phyloP scores from a whole-genome alignment of 441 rosid genomes.

The Populus hybrid region DNA sequence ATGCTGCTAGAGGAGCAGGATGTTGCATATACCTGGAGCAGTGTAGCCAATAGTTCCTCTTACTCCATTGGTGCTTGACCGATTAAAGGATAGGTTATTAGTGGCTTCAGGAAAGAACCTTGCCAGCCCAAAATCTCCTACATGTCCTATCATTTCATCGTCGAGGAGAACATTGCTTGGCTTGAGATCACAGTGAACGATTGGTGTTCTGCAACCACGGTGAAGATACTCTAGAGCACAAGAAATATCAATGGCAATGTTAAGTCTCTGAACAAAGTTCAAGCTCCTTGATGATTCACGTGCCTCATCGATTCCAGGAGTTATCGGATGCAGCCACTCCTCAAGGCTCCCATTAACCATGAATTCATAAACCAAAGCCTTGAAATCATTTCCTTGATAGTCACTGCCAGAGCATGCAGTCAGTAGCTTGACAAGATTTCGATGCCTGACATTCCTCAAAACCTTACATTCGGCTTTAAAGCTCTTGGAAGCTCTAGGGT shows the following conservation, averaged over 20 bases:
- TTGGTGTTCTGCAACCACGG: neutral
- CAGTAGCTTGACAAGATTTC: constrained; percentile 23
- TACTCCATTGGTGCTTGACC: neutral
- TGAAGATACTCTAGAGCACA: constrained; percentile 18
- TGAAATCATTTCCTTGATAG: neutral
- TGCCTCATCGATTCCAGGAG: neutral
- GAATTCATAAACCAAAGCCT: neutral
- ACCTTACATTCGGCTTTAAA: constrained; percentile 15
- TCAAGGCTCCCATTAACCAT: constrained; percentile 10
- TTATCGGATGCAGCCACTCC: constrained; percentile 7
- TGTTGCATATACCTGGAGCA: constrained; percentile 11
- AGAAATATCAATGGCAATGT: constrained; percentile 12
- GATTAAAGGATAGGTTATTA: neutral
- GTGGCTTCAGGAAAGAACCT: neutral
- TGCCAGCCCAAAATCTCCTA: constrained; percentile 19
- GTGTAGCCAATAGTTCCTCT: constrained; percentile 13
- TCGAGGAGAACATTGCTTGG: constrained; percentile 16
- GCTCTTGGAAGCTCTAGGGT: constrained; percentile 15
- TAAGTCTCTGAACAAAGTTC: constrained; percentile 12
- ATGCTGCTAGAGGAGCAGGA: no score
- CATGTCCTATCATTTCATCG: constrained; percentile 5
- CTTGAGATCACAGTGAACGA: constrained; percentile 20
- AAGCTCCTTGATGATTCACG: constrained; percentile 8
- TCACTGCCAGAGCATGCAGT: constrained; percentile 3
- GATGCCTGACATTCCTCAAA: constrained; percentile 3